Evolutionary conservation across 2,329 filamentous ascomycete species (phyloP).

Genomic region (Penicillium oxalicum): DNA sequence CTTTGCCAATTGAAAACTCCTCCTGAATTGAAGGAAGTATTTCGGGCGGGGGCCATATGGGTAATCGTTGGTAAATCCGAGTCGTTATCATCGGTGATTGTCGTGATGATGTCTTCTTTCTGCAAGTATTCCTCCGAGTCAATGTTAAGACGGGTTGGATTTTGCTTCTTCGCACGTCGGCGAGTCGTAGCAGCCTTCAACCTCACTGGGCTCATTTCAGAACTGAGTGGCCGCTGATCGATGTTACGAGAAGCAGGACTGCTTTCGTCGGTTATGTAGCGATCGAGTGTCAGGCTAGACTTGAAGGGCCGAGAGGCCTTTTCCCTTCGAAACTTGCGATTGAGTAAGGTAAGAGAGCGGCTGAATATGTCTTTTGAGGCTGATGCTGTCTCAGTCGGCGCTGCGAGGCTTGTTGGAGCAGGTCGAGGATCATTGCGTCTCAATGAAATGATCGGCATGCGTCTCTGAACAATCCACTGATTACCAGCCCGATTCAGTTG

Average conservation of each 20-base stretch:
- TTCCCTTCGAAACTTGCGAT: conserved; percentile 24
- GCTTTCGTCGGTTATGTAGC: conserved; percentile 28
- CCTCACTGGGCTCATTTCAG: not conserved
- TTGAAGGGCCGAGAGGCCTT: conserved; percentile 11
- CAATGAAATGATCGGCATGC: conserved; percentile 33
- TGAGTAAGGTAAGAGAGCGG: conserved; percentile 29
- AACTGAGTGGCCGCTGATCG: not conserved
- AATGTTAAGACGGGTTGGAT: conserved; percentile 43
- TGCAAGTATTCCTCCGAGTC: conserved; percentile 33
- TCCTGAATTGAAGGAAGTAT: conserved; percentile 23
- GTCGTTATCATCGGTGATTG: conserved; percentile 16
- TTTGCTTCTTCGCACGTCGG: conserved; percentile 32
- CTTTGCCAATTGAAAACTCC: conserved; percentile 47
- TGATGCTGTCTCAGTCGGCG: conserved; percentile 8
- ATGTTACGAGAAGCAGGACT: not conserved
- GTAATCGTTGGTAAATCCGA: conserved; percentile 4
- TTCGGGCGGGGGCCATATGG: not conserved
- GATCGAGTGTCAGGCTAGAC: conserved; percentile 30
- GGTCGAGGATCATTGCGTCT: conserved; percentile 31
- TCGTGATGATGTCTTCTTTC: conserved; percentile 39
- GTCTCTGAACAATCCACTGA: conserved; percentile 32
- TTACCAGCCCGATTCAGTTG: conserved; percentile 19
- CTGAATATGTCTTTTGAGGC: conserved; percentile 24
- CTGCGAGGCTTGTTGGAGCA: conserved; percentile 28
- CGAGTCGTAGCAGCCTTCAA: conserved; percentile 9